Evolutionary conservation across 306 rosid genomes (phyloP).

Genomic region (Fagus crenata): DNA sequence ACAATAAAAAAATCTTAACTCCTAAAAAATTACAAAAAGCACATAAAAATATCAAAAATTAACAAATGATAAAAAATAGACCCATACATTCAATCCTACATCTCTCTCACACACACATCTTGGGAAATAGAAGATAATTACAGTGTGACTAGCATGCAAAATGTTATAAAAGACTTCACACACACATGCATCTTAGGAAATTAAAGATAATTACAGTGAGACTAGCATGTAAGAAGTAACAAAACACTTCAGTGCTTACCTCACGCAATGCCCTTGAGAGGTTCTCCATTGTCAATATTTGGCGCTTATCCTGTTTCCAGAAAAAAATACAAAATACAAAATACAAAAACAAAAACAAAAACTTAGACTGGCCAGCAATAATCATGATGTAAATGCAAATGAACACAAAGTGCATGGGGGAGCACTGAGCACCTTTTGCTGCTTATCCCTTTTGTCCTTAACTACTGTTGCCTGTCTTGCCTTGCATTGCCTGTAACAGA

Average conservation of each 20-base stretch:
- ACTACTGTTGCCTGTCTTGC: slow-evolving; percentile 83
- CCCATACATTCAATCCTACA: no score
- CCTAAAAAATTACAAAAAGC: no score
- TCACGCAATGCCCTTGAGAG: slow-evolving; percentile 70
- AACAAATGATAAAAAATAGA: no score
- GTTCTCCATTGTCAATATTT: slow-evolving; percentile 78
- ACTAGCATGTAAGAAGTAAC: neutral
- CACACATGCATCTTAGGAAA: neutral
- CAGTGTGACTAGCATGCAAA: no score
- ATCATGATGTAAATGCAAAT: neutral
- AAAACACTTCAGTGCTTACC: slow-evolving; percentile 38
- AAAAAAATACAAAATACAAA: neutral
- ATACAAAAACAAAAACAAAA: no score
- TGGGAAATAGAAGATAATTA: no score
- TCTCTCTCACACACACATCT: no score
- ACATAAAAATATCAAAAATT: no score
- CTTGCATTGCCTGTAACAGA: slow-evolving; percentile 73
- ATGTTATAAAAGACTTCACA: neutral
- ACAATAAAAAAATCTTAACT: no score
- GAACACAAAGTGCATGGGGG: neutral
- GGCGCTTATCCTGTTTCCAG: slow-evolving; percentile 76
- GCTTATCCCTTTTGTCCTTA: slow-evolving; percentile 92
- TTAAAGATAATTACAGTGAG: neutral
- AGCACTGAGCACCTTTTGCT: slow-evolving; percentile 65
- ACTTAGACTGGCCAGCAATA: slow-evolving; percentile 21